These are phyloP conservation scores for Citrus maxima DNA, from an alignment of 345 rosid species.

Conservation along the genomic window DNA sequence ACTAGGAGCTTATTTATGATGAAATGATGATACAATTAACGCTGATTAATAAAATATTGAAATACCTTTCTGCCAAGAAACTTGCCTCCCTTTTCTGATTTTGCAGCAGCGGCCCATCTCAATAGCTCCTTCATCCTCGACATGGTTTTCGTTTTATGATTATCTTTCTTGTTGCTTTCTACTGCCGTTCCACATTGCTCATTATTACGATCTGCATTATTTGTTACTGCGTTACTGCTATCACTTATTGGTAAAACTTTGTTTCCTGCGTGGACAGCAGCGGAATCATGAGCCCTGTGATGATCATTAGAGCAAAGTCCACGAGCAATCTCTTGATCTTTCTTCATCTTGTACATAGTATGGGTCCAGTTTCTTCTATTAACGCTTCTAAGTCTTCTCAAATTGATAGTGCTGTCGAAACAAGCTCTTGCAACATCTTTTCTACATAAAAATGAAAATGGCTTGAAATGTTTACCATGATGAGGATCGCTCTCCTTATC, in stretches of 20 bases:
- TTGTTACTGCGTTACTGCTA: no score
- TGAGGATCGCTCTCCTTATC: background rate
- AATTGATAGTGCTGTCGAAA: constrained; percentile 47
- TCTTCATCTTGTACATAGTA: constrained; percentile 43
- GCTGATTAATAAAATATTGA: no score
- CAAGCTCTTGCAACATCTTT: constrained; percentile 59
- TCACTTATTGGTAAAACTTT: constrained; percentile 51
- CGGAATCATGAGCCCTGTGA: constrained; percentile 25
- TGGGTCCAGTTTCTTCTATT: constrained; percentile 24
- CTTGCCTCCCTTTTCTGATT: constrained; percentile 62
- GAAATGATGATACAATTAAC: background rate
- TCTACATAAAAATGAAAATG: constrained; percentile 44
- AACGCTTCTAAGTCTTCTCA: constrained; percentile 31
- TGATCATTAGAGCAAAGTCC: constrained; percentile 18
- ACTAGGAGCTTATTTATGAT: no score
- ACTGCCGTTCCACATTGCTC: constrained; percentile 15
- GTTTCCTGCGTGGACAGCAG: constrained; percentile 31
- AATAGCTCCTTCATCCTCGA: constrained; percentile 77
- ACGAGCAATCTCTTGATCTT: constrained; percentile 27
- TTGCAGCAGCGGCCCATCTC: constrained; percentile 76
- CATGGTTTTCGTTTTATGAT: constrained; percentile 40
- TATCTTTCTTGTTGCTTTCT: constrained; percentile 23
- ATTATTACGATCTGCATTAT: background rate
- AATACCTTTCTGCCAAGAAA: constrained; percentile 61
- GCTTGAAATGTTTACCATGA: constrained; percentile 12